Evolutionary conservation across 208 protist genomes (phyloP).

Genomic region (Porcisia hertigi): DNA sequence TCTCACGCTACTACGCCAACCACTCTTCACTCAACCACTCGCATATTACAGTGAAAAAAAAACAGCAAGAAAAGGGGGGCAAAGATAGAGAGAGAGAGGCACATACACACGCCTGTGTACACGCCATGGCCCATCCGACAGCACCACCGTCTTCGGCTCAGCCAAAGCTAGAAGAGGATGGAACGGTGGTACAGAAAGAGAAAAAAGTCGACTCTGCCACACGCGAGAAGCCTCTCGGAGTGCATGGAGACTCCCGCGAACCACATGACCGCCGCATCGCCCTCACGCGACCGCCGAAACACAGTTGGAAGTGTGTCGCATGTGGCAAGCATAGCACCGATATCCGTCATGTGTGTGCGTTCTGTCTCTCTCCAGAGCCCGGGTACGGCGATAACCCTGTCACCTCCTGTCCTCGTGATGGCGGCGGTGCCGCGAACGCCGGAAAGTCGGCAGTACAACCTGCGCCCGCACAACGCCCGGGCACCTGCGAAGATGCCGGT

Average conservation of each 20-base stretch:
- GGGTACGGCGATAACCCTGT: not conserved
- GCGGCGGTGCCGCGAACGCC: not conserved
- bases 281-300: slow-evolving; percentile 31
- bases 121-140: slow-evolving; percentile 38
- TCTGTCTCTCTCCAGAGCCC: slow-evolving; percentile 47
- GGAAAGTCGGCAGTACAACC: not conserved
- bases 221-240: slow-evolving; percentile 36
- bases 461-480: slow-evolving; percentile 16
- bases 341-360: slow-evolving; percentile 53
- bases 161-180: slow-evolving; percentile 41
- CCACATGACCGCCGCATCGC: slow-evolving; percentile 19
- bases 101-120: not conserved
- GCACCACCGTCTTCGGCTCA: slow-evolving; percentile 21
- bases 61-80: not conserved
- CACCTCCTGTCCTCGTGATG: not conserved
- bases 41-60: not conserved
- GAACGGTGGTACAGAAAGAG: slow-evolving; percentile 38
- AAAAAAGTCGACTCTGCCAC: slow-evolving; percentile 54
- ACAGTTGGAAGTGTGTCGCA: slow-evolving; percentile 39
- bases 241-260: slow-evolving; percentile 43
- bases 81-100: not conserved
- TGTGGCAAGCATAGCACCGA: slow-evolving; percentile 42
- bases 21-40: not conserved
- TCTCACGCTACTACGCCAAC: not conserved
- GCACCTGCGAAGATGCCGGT: slow-evolving; percentile 21